A percentile compares a stretch with the other conserved stretches of the same genome.
Evolutionary conservation across 495 filamentous ascomycete species (phyloP).

Genomic region (Parathielavia appendiculata): DNA sequence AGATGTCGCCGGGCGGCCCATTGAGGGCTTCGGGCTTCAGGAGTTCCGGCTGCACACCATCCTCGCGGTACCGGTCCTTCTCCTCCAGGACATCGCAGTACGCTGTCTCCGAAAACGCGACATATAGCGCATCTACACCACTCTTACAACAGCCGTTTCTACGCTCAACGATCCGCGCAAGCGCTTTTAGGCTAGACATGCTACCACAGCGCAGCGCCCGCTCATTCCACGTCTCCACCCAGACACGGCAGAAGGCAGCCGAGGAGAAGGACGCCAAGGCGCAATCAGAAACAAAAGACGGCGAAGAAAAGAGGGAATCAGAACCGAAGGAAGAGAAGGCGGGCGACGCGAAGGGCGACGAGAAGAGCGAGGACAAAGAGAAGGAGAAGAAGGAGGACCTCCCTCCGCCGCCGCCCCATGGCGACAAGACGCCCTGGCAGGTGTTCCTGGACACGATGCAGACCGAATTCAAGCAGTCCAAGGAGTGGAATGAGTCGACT

Average conservation of each 20-base stretch:
- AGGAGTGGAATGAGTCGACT: constrained; percentile 98
- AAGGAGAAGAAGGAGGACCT: constrained; percentile 65
- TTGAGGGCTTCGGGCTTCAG: constrained; percentile 36
- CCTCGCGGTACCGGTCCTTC: constrained; percentile 56
- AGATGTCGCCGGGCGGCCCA: constrained; percentile 37
- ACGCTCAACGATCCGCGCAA: constrained; percentile 45
- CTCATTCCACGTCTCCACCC: constrained; percentile 39
- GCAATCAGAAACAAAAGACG: constrained; percentile 34
- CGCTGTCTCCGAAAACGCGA: constrained; percentile 18
- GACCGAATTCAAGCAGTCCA: constrained; percentile 89
- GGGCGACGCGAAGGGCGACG: constrained; percentile 43
- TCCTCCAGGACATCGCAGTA: constrained; percentile 31
- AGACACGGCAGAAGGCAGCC: constrained; percentile 30
- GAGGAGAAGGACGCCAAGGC: constrained; percentile 33
- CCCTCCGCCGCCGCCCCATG: constrained; percentile 90
- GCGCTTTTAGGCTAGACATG: constrained; percentile 31
- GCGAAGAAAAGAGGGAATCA: constrained; percentile 28
- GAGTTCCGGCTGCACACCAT: constrained; percentile 47
- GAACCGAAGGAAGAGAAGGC: constrained; percentile 42
- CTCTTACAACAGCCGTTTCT: constrained; percentile 28
- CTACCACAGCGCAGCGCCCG: constrained; percentile 33
- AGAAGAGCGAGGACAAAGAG: constrained; percentile 42
- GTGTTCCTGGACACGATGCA: constrained; percentile 95
- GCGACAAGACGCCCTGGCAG: constrained; percentile 96
- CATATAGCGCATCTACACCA: constrained; percentile 25